Conservation (phyloP, 495 filamentous ascomycete genomes). For the Tuber aestivum region DNA sequence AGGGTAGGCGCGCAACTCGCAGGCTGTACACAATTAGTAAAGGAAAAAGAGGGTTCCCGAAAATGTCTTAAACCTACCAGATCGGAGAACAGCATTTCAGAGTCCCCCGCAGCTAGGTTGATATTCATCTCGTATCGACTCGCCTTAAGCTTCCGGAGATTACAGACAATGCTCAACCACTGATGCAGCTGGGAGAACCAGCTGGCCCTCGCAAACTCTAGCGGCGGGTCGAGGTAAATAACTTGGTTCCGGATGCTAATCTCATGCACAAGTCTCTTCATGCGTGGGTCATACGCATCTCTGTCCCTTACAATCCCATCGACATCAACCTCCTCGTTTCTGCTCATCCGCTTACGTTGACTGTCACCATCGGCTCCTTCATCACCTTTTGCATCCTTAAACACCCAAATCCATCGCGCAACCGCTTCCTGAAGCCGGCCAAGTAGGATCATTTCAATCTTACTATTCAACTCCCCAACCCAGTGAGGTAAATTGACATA, state of each 20-base stretch:
- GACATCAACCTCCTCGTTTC: conserved; percentile 46
- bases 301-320: conserved; percentile 39
- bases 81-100: conserved; percentile 72
- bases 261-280: conserved; percentile 73
- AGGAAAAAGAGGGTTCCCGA: neutral
- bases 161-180: conserved; percentile 89
- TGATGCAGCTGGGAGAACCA: conserved; percentile 90
- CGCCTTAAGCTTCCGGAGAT: conserved; percentile 84
- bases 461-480: conserved; percentile 77
- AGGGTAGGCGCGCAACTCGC: conserved; percentile 70
- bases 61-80: conserved; percentile 50
- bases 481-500: conserved; percentile 86
- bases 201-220: conserved; percentile 84
- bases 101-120: conserved; percentile 56
- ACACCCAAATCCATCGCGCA: conserved; percentile 73
- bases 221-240: conserved; percentile 87
- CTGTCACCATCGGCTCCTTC: conserved; percentile 47
- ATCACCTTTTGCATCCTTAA: conserved; percentile 57
- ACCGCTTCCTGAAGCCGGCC: conserved; percentile 73
- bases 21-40: conserved; percentile 43
- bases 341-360: conserved; percentile 47
- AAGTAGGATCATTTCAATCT: conserved; percentile 71
- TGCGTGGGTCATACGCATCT: conserved; percentile 50
- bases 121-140: conserved; percentile 88
- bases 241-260: conserved; percentile 94